Base-by-base conservation (phyloP, 2,329 filamentous ascomycete genomes). In the Colletotrichum caudatum region DNA sequence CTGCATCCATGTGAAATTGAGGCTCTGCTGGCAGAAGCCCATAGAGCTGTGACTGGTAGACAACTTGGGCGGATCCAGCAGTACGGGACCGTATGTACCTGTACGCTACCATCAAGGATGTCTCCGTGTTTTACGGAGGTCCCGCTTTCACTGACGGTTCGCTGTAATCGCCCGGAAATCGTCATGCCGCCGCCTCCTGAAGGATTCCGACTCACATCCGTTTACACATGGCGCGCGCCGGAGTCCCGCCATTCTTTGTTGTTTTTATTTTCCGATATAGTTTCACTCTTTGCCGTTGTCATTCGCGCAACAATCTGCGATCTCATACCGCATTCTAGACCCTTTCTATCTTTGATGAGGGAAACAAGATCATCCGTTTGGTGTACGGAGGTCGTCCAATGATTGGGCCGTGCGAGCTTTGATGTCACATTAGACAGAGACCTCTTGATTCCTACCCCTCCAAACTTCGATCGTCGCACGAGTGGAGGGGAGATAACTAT, bases 401-500 rank as follows among this genome's bases (percentile, higher is more conserved):
- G 59, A 69, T 69, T 71, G 65, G 69, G 23, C 53, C 59, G 54
- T 46, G 23, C 64, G 65, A 64, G 64, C 65, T 48, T 56, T 53
- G 59, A 61, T 69, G 65, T 64, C 69, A 64, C 58, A 41, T 37
- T 37, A 37, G 7, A 37, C 33, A 46, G 48, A 61, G 51, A 56
- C 35, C 65, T 69, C 66, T 71, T 26, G 46, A 59, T 54, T 48
- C 53, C 62, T 41, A 14, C 46, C 20, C 16, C 59, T 53, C 67
- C 58, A 64, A 64, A 69, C 65, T 56, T 69, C 65, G 65, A 71
- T 71, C 69, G 69, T 71, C 69, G 54, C 69, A 60, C 54, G 20
- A 64, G 69, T 71, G 69, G 69, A 71, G 37, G 65, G 48, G 46
- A 39, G 54, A 29, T 58, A 26, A 35, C 39, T 64, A 71, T 71